Evolutionary conservation across 2,329 filamentous ascomycete species (phyloP).

Genomic region (Lasiodiplodia sp.): DNA sequence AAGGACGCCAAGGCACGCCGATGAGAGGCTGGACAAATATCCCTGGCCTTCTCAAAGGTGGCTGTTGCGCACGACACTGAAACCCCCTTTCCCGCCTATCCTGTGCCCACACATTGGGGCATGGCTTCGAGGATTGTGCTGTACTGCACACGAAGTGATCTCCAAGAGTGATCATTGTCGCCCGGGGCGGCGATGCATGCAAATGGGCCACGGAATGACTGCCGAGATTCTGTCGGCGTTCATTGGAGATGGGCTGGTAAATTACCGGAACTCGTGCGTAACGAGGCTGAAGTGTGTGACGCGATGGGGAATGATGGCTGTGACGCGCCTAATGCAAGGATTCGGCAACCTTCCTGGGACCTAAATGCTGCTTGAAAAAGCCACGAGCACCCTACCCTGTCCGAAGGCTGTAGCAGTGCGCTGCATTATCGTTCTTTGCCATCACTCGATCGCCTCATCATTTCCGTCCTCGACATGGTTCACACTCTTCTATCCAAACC

Average conservation of each 20-base stretch:
- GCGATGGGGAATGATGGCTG: slow-evolving; percentile 9
- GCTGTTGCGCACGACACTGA: not conserved
- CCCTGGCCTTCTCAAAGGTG: not conserved
- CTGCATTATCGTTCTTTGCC: not conserved
- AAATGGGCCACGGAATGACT: not conserved
- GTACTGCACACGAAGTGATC: not conserved
- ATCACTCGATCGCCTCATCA: not conserved
- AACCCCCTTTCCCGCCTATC: not conserved
- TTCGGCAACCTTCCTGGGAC: not conserved
- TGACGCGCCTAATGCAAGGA: slow-evolving; percentile 2
- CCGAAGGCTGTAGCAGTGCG: not conserved
- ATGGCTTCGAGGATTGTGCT: not conserved
- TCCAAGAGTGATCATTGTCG: not conserved
- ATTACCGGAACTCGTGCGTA: not conserved
- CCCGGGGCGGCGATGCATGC: too few relatives aligned
- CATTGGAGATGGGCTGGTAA: not conserved
- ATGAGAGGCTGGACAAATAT: not conserved
- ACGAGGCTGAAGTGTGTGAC: slow-evolving; percentile 1
- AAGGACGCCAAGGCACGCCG: not conserved
- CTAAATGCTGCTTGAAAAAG: not conserved
- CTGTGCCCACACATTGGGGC: not conserved
- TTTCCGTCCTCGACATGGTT: not conserved
- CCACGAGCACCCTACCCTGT: not conserved
- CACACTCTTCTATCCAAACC: not conserved
- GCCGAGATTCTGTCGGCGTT: not conserved